A percentile compares a stretch with the other conserved stretches of the same genome.
Conservation (phyloP, 208 protist genomes). For the Phytomonas serpens region DNA sequence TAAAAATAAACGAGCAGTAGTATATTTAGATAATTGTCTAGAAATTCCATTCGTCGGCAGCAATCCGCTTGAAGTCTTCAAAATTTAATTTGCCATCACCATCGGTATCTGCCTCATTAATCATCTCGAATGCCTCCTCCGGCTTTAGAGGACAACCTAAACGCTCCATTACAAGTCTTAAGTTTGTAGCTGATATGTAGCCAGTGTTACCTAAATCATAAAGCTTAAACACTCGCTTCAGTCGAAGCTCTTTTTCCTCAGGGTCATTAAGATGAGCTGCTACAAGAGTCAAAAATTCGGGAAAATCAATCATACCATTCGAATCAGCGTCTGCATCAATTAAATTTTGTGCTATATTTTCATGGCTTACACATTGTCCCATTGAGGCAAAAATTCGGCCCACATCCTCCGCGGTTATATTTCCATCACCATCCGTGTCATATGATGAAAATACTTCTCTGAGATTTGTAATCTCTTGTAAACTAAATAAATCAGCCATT, state of each 20-base stretch:
- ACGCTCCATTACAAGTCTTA: slow-evolving; percentile 89
- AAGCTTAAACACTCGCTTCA: slow-evolving; percentile 88
- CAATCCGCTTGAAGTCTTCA: slow-evolving; percentile 85
- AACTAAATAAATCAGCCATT: slow-evolving; percentile 91
- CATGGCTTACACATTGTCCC: slow-evolving; percentile 91
- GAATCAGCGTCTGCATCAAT: slow-evolving; percentile 96
- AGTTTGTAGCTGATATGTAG: slow-evolving; percentile 86
- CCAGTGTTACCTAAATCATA: slow-evolving; percentile 94
- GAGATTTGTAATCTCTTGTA: slow-evolving; percentile 99
- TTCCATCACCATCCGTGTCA: slow-evolving; percentile 98
- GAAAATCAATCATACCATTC: slow-evolving; percentile 98
- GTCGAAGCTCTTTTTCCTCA: slow-evolving; percentile 90
- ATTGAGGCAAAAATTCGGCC: slow-evolving; percentile 98
- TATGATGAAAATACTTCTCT: slow-evolving; percentile 99
- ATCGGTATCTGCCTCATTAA: slow-evolving; percentile 82
- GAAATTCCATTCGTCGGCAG: slow-evolving; percentile 35
- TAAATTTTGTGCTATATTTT: slow-evolving; percentile 95
- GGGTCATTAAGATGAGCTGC: slow-evolving; percentile 82
- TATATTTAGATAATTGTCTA: background rate
- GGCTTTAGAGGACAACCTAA: slow-evolving; percentile 88
- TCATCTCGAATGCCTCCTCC: slow-evolving; percentile 91
- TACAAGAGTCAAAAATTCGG: slow-evolving; percentile 91
- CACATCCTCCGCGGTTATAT: slow-evolving; percentile 98
- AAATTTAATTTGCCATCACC: slow-evolving; percentile 86
- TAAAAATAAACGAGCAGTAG: background rate